These are phyloP conservation scores for Quercus robur DNA, from an alignment of 306 rosid genomes.

Conservation along the genomic window DNA sequence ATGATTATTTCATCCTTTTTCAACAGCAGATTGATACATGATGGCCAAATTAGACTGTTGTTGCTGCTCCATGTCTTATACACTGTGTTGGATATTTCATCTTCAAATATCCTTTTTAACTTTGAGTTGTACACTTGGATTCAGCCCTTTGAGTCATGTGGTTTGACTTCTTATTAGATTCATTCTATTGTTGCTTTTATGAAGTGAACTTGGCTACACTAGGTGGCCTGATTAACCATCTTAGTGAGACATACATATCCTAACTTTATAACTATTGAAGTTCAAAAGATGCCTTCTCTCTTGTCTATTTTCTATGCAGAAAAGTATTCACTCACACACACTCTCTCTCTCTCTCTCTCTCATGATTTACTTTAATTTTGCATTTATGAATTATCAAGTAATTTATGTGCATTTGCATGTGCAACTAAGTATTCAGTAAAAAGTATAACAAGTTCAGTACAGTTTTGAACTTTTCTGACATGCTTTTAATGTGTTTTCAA, in stretches of 20 bases:
- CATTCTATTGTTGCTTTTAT: not conserved
- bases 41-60: constrained; percentile 1
- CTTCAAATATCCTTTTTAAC: not conserved
- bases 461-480: not conserved
- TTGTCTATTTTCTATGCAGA: not conserved
- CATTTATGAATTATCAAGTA: not conserved
- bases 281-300: not conserved
- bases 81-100: not conserved
- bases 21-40: not conserved
- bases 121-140: not conserved
- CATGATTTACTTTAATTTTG: not conserved
- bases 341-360: not conserved
- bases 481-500: not conserved
- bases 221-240: not conserved
- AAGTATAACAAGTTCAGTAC: not conserved
- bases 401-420: not conserved
- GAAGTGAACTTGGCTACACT: not conserved
- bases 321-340: not conserved
- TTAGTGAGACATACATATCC: not conserved
- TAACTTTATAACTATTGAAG: not conserved
- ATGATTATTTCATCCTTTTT: constrained; percentile 10
- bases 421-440: not conserved
- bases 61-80: not conserved
- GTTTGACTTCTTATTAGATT: not conserved
- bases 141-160: not conserved